Conservation (phyloP, 176 grass and related monocot species). For the Pontederia paniculata region DNA sequence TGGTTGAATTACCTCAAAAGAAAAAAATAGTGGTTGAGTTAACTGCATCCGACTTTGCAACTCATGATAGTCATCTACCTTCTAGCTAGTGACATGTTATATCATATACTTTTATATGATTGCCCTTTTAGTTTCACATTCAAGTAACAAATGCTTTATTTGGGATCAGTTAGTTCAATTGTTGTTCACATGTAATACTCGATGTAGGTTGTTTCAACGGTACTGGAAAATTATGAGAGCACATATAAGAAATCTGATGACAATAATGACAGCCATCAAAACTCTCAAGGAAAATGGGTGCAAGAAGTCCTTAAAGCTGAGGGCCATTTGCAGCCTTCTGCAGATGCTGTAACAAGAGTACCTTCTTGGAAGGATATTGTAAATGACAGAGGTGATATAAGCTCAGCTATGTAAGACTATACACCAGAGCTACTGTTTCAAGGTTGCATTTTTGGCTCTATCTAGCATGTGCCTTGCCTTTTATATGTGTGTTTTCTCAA, state of each 20-base stretch:
- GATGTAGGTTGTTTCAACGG: slow-evolving; percentile 67
- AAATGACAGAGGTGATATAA: slow-evolving; percentile 21
- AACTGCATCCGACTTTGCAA: too few species aligned
- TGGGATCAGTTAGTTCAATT: not conserved
- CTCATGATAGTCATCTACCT: too few species aligned
- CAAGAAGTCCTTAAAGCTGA: slow-evolving; percentile 62
- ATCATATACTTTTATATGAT: too few species aligned
- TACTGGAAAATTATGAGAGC: slow-evolving; percentile 80
- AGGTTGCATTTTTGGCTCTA: not conserved
- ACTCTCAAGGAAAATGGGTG: slow-evolving; percentile 39
- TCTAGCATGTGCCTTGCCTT: slow-evolving; percentile 23
- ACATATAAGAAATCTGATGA: slow-evolving; percentile 49
- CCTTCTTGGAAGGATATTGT: slow-evolving; percentile 84
- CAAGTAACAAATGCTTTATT: too few species aligned
- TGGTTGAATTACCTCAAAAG: too few species aligned
- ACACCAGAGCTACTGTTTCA: not conserved
- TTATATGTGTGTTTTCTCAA: slow-evolving; percentile 14
- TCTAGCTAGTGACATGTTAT: too few species aligned
- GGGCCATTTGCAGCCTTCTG: slow-evolving; percentile 33
- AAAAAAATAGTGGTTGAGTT: too few species aligned
- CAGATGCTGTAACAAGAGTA: slow-evolving; percentile 41
- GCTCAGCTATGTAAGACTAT: slow-evolving; percentile 26
- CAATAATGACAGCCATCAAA: slow-evolving; percentile 23
- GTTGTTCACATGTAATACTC: not conserved
- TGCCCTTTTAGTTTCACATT: too few species aligned